phyloP scores from a whole-genome alignment of 371 early-diverging fungal species.

The Mucor sp. region DNA sequence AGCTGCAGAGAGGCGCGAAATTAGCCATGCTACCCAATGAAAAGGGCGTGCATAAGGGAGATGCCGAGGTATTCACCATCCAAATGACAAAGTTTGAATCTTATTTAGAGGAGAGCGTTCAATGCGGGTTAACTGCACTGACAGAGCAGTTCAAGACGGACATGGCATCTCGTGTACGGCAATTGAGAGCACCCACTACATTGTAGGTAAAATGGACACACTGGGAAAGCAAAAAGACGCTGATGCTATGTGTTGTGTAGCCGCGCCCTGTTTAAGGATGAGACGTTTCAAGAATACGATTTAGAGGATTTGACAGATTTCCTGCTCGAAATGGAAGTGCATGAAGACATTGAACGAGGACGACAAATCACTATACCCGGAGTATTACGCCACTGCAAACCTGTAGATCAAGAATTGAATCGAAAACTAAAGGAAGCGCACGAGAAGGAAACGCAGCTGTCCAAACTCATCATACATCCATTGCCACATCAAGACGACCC shows the following conservation, averaged over 20 bases:
- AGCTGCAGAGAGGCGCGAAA: background rate
- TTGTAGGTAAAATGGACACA: slow-evolving; percentile 11
- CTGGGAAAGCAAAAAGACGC: too few species aligned
- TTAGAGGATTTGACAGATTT: slow-evolving; percentile 6
- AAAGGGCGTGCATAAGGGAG: background rate
- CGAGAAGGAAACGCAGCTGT: slow-evolving; percentile 7
- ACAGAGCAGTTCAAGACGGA: background rate
- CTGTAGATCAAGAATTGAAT: background rate
- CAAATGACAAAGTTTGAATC: background rate
- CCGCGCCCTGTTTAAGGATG: background rate
- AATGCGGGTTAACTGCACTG: background rate
- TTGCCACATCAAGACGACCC: background rate
- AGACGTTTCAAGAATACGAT: background rate
- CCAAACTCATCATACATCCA: background rate
- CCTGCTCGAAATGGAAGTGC: slow-evolving; percentile 3
- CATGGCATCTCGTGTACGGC: background rate
- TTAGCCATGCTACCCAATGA: background rate
- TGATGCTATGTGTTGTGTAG: background rate
- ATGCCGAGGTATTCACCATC: background rate
- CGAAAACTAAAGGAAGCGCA: slow-evolving; percentile 10
- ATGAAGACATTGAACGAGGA: slow-evolving; percentile 9
- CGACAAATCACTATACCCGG: slow-evolving; percentile 4
- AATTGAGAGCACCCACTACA: background rate
- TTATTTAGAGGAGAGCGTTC: background rate
- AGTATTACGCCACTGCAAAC: background rate